A percentile compares a stretch with the other conserved stretches of the same genome.
These are phyloP conservation scores for Serendipita sp. DNA, from an alignment of 768 basidiomycete genomes.

Conservation along the genomic window DNA sequence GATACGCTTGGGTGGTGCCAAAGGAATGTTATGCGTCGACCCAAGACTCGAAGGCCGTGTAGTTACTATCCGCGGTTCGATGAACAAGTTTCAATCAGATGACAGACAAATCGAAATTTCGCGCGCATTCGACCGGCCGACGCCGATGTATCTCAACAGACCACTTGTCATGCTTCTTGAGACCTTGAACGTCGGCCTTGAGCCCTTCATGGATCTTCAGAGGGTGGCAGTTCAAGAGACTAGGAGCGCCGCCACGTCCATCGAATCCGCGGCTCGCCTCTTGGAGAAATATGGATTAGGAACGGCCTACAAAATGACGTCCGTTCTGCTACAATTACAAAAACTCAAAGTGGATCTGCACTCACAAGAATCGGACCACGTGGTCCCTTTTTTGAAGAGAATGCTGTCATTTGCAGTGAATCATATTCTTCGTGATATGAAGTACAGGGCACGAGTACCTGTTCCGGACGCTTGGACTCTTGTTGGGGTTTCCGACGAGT, in stretches of 20 bases:
- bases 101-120: slow-evolving; percentile 51
- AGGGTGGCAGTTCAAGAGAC: slow-evolving; percentile 38
- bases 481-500: slow-evolving; percentile 70
- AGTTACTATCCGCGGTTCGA: slow-evolving; percentile 54
- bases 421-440: slow-evolving; percentile 54
- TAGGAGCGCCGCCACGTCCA: slow-evolving; percentile 42
- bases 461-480: slow-evolving; percentile 52
- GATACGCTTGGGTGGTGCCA: slow-evolving; percentile 71
- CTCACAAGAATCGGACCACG: slow-evolving; percentile 17
- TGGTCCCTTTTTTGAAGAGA: slow-evolving; percentile 33
- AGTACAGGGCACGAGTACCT: slow-evolving; percentile 57
- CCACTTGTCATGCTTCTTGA: slow-evolving; percentile 67
- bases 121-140: slow-evolving; percentile 41
- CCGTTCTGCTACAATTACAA: slow-evolving; percentile 34
- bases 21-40: slow-evolving; percentile 66
- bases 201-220: slow-evolving; percentile 49
- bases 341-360: slow-evolving; percentile 34
- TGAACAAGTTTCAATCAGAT: slow-evolving; percentile 56
- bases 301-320: slow-evolving; percentile 31
- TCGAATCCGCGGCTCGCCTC: slow-evolving; percentile 31
- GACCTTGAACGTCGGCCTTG: slow-evolving; percentile 44
- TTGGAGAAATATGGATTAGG: slow-evolving; percentile 35
- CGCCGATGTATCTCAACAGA: slow-evolving; percentile 52
- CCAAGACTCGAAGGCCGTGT: slow-evolving; percentile 24
- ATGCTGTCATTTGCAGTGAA: slow-evolving; percentile 46